These are phyloP conservation scores for Pichia gijzeniarum DNA, from an alignment of 805 yeast species.

Conservation along the genomic window DNA sequence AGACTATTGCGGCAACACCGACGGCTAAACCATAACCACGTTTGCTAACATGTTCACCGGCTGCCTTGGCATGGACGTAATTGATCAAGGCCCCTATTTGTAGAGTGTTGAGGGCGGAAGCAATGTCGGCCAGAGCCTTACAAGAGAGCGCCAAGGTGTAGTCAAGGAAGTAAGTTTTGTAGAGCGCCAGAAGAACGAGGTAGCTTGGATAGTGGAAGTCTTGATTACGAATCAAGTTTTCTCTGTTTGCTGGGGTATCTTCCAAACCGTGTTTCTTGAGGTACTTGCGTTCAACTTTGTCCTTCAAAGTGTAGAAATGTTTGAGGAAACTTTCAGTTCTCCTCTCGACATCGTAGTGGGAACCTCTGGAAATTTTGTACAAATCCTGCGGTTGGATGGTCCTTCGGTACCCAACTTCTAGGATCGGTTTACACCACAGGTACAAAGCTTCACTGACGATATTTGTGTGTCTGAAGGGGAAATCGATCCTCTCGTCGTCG, in stretches of 20 bases:
- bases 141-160: constrained; percentile 36
- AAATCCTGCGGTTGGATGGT: constrained; percentile 64
- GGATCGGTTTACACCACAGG: constrained; percentile 62
- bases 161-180: constrained; percentile 42
- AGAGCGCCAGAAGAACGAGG: constrained; percentile 42
- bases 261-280: constrained; percentile 27
- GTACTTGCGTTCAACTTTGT: constrained; percentile 29
- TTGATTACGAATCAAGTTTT: constrained; percentile 28
- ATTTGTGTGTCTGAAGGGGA: constrained; percentile 38
- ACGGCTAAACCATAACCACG: constrained; percentile 72
- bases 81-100: constrained; percentile 57
- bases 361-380: constrained; percentile 37
- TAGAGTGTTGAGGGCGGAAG: constrained; percentile 57
- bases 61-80: constrained; percentile 50
- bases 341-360: constrained; percentile 35
- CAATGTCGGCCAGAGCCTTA: constrained; percentile 41
- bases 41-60: constrained; percentile 38
- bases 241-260: constrained; percentile 33
- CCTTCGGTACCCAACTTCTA: constrained; percentile 64
- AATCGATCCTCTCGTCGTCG: constrained; percentile 41
- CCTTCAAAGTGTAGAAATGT: constrained; percentile 29
- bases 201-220: constrained; percentile 37
- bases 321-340: constrained; percentile 31
- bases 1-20: constrained; percentile 55
- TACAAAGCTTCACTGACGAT: constrained; percentile 41